Conservation (phyloP, 1,139 yeast species). For the Yamadazyma sp. region DNA sequence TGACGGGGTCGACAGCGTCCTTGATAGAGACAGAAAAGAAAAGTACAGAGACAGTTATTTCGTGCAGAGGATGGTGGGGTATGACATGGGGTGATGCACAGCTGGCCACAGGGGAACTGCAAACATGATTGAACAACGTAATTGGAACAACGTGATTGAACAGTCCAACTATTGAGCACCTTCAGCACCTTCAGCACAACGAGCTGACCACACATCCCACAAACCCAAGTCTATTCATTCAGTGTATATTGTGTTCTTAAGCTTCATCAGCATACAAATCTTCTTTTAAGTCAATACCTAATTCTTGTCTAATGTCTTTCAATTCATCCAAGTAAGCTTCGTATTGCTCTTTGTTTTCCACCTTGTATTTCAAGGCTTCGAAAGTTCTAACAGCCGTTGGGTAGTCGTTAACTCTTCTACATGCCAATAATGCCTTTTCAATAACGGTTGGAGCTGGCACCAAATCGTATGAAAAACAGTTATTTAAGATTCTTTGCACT, state of each 20-base stretch:
- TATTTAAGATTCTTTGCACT: slow-evolving; percentile 86
- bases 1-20: no score
- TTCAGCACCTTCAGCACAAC: no score
- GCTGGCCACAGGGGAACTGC: no score
- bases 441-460: slow-evolving; percentile 97
- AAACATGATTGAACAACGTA: no score
- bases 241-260: slow-evolving; percentile 11
- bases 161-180: no score
- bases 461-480: slow-evolving; percentile 96
- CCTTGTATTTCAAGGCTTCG: slow-evolving; percentile 93
- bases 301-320: slow-evolving; percentile 85
- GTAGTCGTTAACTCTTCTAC: slow-evolving; percentile 98
- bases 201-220: background rate
- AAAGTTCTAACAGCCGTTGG: slow-evolving; percentile 98
- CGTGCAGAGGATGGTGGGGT: no score
- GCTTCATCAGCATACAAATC: slow-evolving; percentile 58
- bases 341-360: slow-evolving; percentile 90
- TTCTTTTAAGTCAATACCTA: slow-evolving; percentile 93
- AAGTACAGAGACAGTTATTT: no score
- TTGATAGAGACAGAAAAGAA: no score
- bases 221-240: background rate
- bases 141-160: no score
- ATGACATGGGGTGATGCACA: no score
- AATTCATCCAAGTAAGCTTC: slow-evolving; percentile 94
- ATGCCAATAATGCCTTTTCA: slow-evolving; percentile 95